Percentiles rank a stretch among this genome's conserved stretches.
Evolutionary conservation across 345 rosid genomes (phyloP).

Genomic region (Stellera chamaejasme): DNA sequence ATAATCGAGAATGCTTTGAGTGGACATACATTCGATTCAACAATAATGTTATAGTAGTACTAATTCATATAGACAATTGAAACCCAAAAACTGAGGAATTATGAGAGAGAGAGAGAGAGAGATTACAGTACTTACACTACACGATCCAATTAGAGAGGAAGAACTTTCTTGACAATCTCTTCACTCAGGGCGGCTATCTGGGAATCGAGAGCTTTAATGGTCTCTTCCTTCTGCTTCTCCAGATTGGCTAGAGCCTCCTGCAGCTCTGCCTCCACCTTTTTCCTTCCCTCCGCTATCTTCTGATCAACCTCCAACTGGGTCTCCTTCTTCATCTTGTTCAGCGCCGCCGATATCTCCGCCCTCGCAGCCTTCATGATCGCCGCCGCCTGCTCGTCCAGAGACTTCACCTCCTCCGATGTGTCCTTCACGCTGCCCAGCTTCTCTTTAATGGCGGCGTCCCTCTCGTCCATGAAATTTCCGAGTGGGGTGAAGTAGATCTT

Average conservation of each 20-base stretch:
- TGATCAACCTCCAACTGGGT: constrained; percentile 67
- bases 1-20: no score
- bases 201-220: constrained; percentile 65
- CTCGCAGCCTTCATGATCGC: constrained; percentile 81
- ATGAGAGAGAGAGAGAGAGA: neutral
- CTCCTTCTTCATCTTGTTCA: constrained; percentile 89
- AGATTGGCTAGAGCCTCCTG: constrained; percentile 61
- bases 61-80: neutral
- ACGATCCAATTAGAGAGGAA: constrained; percentile 34
- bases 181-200: constrained; percentile 75
- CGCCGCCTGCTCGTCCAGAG: constrained; percentile 74
- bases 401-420: constrained; percentile 72
- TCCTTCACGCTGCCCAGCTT: constrained; percentile 77
- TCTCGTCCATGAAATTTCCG: constrained; percentile 82
- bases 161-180: constrained; percentile 85
- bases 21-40: no score
- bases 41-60: no score
- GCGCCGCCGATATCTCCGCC: constrained; percentile 84
- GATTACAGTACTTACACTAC: neutral
- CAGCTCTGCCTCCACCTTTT: constrained; percentile 75
- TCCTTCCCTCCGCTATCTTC: constrained; percentile 57
- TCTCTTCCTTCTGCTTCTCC: constrained; percentile 88
- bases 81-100: neutral
- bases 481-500: constrained; percentile 74
- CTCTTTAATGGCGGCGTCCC: constrained; percentile 71